Evolutionary conservation across 116 monocot genomes (phyloP), one percentile per base, ranked within the genome.

Genomic region (Papilionanthe hybrid): DNA sequence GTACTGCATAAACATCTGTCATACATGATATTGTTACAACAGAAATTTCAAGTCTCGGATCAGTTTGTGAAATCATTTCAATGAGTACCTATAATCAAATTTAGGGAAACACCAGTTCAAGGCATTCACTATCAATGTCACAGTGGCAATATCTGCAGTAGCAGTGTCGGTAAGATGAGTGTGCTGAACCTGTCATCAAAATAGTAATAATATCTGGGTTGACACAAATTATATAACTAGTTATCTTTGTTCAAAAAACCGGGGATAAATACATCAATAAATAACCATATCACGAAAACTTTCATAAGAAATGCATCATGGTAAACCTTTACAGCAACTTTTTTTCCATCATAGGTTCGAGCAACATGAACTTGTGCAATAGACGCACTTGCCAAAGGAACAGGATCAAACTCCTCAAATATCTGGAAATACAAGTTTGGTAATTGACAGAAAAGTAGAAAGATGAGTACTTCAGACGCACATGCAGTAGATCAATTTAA

Each of bases 351-450:
- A 85, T 90, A 90, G 41, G 92, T 88, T 41, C 65, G 82, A 81
- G 96, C 96, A 80, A 86, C 84, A 90, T 96, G 96, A 84, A 96
- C 96, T 93, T 96, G 96, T 13, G 96, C 96, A 89, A 96, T 89
- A 29, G 96, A 96, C 76, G 96, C 96, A 86, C 96, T 96, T 71
- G 96, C 96, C 42, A 96, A 69, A 75, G 96, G 96, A 18, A 82
- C 80, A 58, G 81, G 89, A 81, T 92, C 83, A 82, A 96, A 96
- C 82, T 96, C 90, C 67, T 81, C 73, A 86, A 96, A 96, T 79
- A 93, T 72, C 96, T 96, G 83, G 23, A 65, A 27, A 67, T 32
- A 30, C 20, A 75, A 47, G 23, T 56, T 23, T 10, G 15, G 72
- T 25, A 85, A 78, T 79, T 55, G 81, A 56, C 65, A 74, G 43